Evolutionary conservation across 1,284 basidiomycete genomes (phyloP), one percentile per base, ranked within the genome.

Genomic region (Wallemia ichthyophaga): DNA sequence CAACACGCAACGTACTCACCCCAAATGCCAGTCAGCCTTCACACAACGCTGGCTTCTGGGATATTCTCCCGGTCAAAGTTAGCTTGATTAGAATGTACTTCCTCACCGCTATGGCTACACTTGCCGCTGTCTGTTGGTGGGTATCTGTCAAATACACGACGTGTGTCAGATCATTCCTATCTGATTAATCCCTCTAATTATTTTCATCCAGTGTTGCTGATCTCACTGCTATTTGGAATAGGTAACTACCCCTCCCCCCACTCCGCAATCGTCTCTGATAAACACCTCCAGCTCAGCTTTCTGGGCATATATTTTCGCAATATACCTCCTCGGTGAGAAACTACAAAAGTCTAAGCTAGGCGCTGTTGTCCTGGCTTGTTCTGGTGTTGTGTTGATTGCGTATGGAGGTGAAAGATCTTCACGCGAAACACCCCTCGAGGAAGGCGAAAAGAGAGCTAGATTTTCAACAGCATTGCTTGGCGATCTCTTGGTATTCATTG

Each of bases 171-270:
- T 58, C 2, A 58, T 59, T 62, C 57, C n/a, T n/a, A n/a, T n/a
- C n/a, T n/a, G n/a, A 64, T 61, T 62, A 27, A 62, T 48, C 23
- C 59, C 59, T 55, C 59, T 60, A n/a, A 32, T 9, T 15, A 25
- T 31, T 31, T 7, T 7, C 31, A n/a, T 7, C 26, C 63, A 85
- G 82, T 53, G 71, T 85, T 27, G 80, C 77, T 62, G 82, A 85
- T 68, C 78, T 85, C 27, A 85, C 83, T 28, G 83, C 83, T 15
- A 77, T 85, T 21, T 85, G 82, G 81, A 86, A 86, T 67, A 78
- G 81, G 55, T 56, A 24, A 13, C 9, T 48, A 7, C 28, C 9
- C 28, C 28, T 31, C 28, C 28, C 7, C 28, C 28, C 17, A 48
- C 37, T 17, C n/a, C n/a, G n/a, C 28, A 31, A 31, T 7, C 28